Evolutionary conservation across 768 basidiomycete species (phyloP).

Genomic region (Chalciporus chontae): DNA sequence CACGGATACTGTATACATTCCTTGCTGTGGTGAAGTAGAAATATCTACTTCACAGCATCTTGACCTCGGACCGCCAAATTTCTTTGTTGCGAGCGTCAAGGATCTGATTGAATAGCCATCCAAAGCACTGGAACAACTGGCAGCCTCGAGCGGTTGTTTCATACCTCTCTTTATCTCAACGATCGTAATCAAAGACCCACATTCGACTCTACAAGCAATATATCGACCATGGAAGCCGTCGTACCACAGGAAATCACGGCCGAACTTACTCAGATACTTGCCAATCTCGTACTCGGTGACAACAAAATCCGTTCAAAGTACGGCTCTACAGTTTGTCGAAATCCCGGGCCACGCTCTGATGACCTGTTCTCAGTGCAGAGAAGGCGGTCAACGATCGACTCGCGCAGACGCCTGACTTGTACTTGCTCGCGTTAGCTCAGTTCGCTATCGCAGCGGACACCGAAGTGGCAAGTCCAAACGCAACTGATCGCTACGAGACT

Average conservation of each 20-base stretch:
- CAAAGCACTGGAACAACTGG: neutral
- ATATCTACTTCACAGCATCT: neutral
- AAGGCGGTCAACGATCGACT: slow-evolving; percentile 79
- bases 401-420: slow-evolving; percentile 73
- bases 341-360: slow-evolving; percentile 8
- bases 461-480: slow-evolving; percentile 59
- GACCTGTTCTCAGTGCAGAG: slow-evolving; percentile 52
- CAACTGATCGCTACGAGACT: neutral
- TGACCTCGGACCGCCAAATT: neutral
- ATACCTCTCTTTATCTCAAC: neutral
- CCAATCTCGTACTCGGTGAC: slow-evolving; percentile 80
- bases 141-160: neutral
- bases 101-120: neutral
- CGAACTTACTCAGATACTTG: slow-evolving; percentile 80
- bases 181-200: neutral
- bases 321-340: neutral
- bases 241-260: slow-evolving; percentile 62
- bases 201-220: neutral
- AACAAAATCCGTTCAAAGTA: slow-evolving; percentile 78
- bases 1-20: no score
- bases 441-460: slow-evolving; percentile 75
- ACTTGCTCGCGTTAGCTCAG: slow-evolving; percentile 74
- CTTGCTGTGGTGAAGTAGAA: neutral
- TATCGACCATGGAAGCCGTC: slow-evolving; percentile 29
- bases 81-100: neutral